Base-by-base conservation (phyloP, 495 filamentous ascomycete species). In the Penicillium robsamsonii region DNA sequence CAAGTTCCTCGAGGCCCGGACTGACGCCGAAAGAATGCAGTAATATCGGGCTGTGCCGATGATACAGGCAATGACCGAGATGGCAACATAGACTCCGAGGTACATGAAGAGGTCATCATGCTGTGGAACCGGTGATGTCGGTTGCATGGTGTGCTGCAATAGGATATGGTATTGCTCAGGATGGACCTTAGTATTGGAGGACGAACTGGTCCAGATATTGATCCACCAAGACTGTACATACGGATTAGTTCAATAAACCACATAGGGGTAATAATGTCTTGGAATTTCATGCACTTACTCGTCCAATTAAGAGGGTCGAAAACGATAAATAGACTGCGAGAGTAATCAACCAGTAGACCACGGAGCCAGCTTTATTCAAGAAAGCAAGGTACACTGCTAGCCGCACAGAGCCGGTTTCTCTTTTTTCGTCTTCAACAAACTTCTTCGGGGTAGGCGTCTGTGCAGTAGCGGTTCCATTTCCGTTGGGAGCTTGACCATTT, bases 381-480 rank as follows among this genome's bases (percentile, higher is more conserved):
- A 91, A 94, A 4, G 76, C 74, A 15, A 70, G 63, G 53, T 92
- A 95, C 8, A 93, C 76, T 2, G 67, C 65, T 11, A 75, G 72
- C 50, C 81, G 83, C 20, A 95, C 80, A 12, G 80, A 73, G 4
- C 90, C 90, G 30, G 75, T 74, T 58, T 90, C 87, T 56, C 84
- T 74, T 18, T 73, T 78, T 61, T 95, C 90, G 2, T 91, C 89
- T 60, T 89, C 84, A 40, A 88, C 80, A 56, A 92, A 93, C 62
- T 84, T 82, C 61, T 84, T 89, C 5, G 84, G 76, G 63, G 46
- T 71, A 31, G 61, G n/a, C 79, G 17, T 30, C 15, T 47, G 27
- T 9, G 17, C 5, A 29, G 41, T 43, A 5, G 11, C 6, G 22
- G 17, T 35, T 17, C 29, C 37, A 31, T 70, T 70, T 33, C 80